Percentiles rank a stretch among this genome's conserved stretches.
Evolutionary conservation across 148 eudicot genomes (phyloP).

Genomic region (Silene uniflora): DNA sequence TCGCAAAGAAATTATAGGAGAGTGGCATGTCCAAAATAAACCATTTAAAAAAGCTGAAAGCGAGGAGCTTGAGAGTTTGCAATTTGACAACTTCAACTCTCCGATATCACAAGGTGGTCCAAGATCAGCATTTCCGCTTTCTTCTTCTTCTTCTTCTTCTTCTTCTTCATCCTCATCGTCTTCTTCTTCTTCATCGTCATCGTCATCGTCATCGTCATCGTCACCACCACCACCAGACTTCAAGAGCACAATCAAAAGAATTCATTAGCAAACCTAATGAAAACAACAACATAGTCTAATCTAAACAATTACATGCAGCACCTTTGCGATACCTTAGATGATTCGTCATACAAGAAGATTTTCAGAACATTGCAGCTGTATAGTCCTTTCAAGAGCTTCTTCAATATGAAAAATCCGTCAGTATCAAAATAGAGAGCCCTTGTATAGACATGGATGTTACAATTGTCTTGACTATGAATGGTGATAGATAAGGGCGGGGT

Average conservation of each 20-base stretch:
- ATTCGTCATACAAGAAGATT: not conserved
- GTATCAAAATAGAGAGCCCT: not conserved
- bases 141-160: too few relatives aligned
- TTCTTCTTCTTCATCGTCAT: too few relatives aligned
- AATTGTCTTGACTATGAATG: not conserved
- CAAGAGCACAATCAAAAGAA: not conserved
- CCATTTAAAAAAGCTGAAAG: not conserved
- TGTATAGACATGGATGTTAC: not conserved
- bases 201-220: too few relatives aligned
- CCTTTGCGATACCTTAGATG: not conserved
- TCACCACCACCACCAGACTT: too few relatives aligned
- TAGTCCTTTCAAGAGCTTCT: not conserved
- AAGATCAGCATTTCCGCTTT: not conserved
- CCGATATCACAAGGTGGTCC: not conserved
- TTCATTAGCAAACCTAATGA: not conserved
- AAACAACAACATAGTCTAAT: not conserved
- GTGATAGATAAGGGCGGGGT: not conserved
- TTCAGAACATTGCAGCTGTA: not conserved
- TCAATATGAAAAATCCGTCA: not conserved
- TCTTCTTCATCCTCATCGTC: too few relatives aligned
- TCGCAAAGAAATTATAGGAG: not conserved
- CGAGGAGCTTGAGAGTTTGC: not conserved
- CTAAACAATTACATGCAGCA: not conserved
- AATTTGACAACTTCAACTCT: not conserved
- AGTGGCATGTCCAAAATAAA: not conserved